A percentile compares a stretch with the other conserved stretches of the same genome.
These are phyloP conservation scores for Aquilaria sinensis DNA, from an alignment of 345 rosid species.

Conservation along the genomic window DNA sequence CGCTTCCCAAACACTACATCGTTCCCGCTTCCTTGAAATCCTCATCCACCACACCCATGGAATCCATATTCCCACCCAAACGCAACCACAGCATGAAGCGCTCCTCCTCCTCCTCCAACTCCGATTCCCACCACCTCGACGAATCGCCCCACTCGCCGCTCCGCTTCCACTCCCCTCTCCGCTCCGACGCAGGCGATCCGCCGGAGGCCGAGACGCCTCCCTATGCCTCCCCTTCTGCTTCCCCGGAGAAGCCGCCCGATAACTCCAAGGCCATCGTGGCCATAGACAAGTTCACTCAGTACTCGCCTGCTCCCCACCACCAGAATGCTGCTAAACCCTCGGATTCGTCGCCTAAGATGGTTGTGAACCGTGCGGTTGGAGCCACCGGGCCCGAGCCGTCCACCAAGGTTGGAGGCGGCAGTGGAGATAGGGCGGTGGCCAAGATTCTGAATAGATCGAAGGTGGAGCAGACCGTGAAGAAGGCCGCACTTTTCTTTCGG, in stretches of 20 bases:
- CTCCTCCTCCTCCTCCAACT: slow-evolving; percentile 53
- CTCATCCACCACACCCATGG: slow-evolving; percentile 7
- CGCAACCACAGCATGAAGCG: slow-evolving; percentile 38
- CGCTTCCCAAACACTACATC: background rate
- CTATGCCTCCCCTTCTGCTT: slow-evolving; percentile 43
- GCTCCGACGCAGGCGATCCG: slow-evolving; percentile 57
- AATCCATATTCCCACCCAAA: slow-evolving; percentile 9
- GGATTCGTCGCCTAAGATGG: slow-evolving; percentile 23
- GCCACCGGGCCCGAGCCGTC: slow-evolving; percentile 25
- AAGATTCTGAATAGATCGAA: slow-evolving; percentile 30
- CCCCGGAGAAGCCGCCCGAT: slow-evolving; percentile 50
- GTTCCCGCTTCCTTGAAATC: slow-evolving; percentile 10
- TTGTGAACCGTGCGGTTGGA: slow-evolving; percentile 35
- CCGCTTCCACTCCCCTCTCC: slow-evolving; percentile 55
- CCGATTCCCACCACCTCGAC: slow-evolving; percentile 31
- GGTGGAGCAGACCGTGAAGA: slow-evolving; percentile 26
- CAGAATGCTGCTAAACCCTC: slow-evolving; percentile 13
- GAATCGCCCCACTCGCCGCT: slow-evolving; percentile 76
- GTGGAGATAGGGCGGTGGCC: slow-evolving; percentile 21
- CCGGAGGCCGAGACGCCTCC: slow-evolving; percentile 35
- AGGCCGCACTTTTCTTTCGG: slow-evolving; percentile 60
- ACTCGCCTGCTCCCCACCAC: slow-evolving; percentile 26
- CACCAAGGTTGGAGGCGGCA: slow-evolving; percentile 19
- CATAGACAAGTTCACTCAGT: slow-evolving; percentile 44
- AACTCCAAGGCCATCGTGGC: slow-evolving; percentile 49